Conservation (phyloP, 2,329 filamentous ascomycete genomes). For the Knufia fluminis region DNA sequence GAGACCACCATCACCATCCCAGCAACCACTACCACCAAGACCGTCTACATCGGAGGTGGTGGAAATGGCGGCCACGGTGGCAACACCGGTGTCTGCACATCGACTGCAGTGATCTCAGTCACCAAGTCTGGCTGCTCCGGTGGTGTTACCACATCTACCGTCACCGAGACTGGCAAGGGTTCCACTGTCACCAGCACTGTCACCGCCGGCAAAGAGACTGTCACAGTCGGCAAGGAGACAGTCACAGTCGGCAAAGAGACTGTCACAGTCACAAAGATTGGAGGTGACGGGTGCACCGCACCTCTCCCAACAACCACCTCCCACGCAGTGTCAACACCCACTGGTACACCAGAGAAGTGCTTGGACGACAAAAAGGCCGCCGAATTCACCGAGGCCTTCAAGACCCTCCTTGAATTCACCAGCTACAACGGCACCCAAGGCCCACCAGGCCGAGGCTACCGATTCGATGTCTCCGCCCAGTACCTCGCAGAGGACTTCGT, state of each 20-base stretch:
- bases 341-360: too few species aligned
- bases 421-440: constrained; percentile 11
- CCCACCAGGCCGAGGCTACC: constrained; percentile 16
- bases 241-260: constrained; percentile 10
- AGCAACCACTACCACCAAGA: constrained; percentile 22
- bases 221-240: constrained; percentile 5
- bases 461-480: constrained; percentile 15
- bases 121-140: not conserved
- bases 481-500: constrained; percentile 16
- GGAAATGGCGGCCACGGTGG: constrained; percentile 2
- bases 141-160: not conserved
- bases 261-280: constrained; percentile 13
- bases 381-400: constrained; percentile 17
- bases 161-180: not conserved
- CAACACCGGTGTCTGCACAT: constrained; percentile 1
- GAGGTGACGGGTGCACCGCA: too few species aligned
- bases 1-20: constrained; percentile 20
- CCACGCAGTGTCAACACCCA: too few species aligned
- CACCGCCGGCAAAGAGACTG: constrained; percentile 11
- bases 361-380: constrained; percentile 16
- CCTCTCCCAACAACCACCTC: too few species aligned
- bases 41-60: constrained; percentile 14
- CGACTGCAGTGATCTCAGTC: constrained; percentile 8
- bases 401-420: constrained; percentile 18
- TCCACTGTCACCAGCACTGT: constrained; percentile 8